Evolutionary conservation across 176 grass and related monocot genomes (phyloP).

Genomic region (Dactylis glomerata): DNA sequence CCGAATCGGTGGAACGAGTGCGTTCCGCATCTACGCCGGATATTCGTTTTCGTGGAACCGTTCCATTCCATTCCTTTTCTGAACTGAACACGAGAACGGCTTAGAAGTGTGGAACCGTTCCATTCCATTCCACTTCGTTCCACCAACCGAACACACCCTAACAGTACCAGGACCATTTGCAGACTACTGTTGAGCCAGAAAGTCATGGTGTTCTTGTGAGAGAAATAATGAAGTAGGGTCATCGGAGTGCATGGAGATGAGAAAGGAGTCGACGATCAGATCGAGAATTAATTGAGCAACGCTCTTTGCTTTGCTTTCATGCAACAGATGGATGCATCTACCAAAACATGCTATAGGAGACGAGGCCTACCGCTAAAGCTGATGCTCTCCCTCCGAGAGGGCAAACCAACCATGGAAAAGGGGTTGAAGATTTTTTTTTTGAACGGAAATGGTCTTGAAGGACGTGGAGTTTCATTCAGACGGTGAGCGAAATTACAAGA

Average conservation of each 20-base stretch:
- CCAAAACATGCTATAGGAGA: background rate
- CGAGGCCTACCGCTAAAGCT: background rate
- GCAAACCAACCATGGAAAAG: background rate
- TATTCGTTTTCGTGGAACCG: too few species aligned
- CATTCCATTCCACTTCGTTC: too few species aligned
- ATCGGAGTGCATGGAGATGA: background rate
- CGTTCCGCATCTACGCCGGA: too few species aligned
- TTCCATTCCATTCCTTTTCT: too few species aligned
- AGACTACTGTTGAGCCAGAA: background rate
- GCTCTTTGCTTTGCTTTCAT: background rate
- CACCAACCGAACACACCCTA: too few species aligned
- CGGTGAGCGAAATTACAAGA: too few species aligned
- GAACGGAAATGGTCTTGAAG: too few species aligned
- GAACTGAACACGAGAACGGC: too few species aligned
- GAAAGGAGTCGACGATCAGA: background rate
- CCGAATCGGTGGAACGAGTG: too few species aligned
- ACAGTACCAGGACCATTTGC: background rate
- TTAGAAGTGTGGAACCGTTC: too few species aligned
- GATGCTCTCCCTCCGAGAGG: background rate
- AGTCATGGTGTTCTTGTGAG: conserved; percentile 26
- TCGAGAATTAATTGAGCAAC: conserved; percentile 1
- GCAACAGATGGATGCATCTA: background rate
- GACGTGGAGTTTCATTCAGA: too few species aligned
- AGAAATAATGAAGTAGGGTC: conserved; percentile 4
- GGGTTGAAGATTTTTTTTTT: too few species aligned